These are phyloP conservation scores for Purpureocillium takamizusanense DNA, from an alignment of 2,329 filamentous ascomycete genomes.

Conservation along the genomic window DNA sequence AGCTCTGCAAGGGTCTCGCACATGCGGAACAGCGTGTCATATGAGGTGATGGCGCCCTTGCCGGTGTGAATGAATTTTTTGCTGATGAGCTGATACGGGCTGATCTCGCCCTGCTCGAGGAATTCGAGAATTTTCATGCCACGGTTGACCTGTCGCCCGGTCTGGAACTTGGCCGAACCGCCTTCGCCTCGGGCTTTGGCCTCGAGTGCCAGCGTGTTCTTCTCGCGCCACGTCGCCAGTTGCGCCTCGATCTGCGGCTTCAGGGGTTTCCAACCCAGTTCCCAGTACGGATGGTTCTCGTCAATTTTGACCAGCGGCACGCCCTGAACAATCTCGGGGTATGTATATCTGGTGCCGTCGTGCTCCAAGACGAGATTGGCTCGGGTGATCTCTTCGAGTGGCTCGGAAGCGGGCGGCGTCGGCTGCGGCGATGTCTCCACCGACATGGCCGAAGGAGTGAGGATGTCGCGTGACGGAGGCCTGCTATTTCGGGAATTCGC, in stretches of 20 bases:
- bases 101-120: constrained; percentile 38
- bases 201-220: constrained; percentile 28
- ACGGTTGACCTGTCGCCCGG: constrained; percentile 46
- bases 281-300: constrained; percentile 45
- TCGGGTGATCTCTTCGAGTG: constrained; percentile 30
- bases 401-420: constrained; percentile 7
- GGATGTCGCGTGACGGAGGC: constrained; percentile 17
- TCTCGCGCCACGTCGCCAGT: constrained; percentile 38
- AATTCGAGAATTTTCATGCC: constrained; percentile 44
- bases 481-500: constrained; percentile 17
- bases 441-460: constrained; percentile 17
- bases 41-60: constrained; percentile 35
- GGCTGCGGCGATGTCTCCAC: constrained; percentile 17
- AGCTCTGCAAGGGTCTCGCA: constrained; percentile 45
- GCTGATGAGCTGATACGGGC: constrained; percentile 46
- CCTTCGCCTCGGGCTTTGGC: constrained; percentile 20
- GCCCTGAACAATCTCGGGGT: constrained; percentile 41
- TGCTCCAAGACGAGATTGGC: constrained; percentile 36
- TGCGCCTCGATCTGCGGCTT: constrained; percentile 31
- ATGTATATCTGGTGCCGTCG: constrained; percentile 38
- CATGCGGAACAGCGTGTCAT: constrained; percentile 48
- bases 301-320: constrained; percentile 44
- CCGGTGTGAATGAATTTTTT: constrained; percentile 38
- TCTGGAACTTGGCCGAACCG: constrained; percentile 39
- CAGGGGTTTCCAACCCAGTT: constrained; percentile 40